Base-by-base conservation (phyloP, 1,284 basidiomycete genomes). In the Ceratobasidium sp. region DNA sequence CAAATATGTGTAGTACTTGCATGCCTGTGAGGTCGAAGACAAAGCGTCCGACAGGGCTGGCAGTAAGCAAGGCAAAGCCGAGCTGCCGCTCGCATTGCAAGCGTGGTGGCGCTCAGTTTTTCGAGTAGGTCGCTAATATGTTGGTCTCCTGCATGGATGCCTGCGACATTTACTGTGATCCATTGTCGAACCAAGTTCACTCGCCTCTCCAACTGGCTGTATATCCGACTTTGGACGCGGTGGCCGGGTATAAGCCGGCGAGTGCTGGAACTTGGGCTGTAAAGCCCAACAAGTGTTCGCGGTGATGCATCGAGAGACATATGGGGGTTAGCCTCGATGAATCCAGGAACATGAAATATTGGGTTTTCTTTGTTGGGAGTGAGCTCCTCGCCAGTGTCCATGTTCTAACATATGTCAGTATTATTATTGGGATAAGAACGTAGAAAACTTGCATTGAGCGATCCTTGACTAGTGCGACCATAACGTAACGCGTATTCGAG, bases 1-100 rank as follows among this genome's bases (percentile, higher is more conserved):
- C 75, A 76, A 29, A 51, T 37, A 41, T 76, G 75, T n/a, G 31
- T 43, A 19, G 46, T 43, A 9, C 37, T 1, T 48, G 46, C 46
- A 48, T 76, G 75, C 14, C 62, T 43, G 19, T 64, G 39, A 4
- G 61, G 31, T n/a, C 22, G 29, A 5, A 72, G 19, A 41, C 75
- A 76, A 9, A 72, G 27, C 8, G 24, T 34, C 24, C 22, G n/a
- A 78, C 89, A 90, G 0, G 64, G 68, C 0, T 75, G 74, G 76
- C 88, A 90, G 49, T 83, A 81, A 61, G 83, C 76, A 49, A 82
- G 81, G 78, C 89, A 90, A 0, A 89, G 78, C 62, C 87, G 84
- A 3, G 87, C 80, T 58, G 81, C 84, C 0, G 83, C 79, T 69
- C 79, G 83, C 65, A 89, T 77, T 58, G 86, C 85, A 1, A 88